These are phyloP conservation scores for Lumnitzera littorea DNA, from an alignment of 345 rosid genomes.

Conservation along the genomic window DNA sequence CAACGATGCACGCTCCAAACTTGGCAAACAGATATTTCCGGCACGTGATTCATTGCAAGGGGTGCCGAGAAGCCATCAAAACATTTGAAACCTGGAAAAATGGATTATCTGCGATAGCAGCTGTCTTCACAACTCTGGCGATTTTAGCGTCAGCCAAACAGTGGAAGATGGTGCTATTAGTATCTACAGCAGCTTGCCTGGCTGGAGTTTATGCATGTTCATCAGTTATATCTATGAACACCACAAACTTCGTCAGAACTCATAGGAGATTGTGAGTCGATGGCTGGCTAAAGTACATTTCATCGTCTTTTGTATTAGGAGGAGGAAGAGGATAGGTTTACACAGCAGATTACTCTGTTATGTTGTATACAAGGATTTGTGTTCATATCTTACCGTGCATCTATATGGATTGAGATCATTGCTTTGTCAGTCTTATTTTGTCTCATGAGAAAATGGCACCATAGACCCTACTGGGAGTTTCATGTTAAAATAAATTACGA, in stretches of 20 bases:
- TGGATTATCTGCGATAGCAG: slow-evolving; percentile 34
- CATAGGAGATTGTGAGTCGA: slow-evolving; percentile 62
- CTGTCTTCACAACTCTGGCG: slow-evolving; percentile 46
- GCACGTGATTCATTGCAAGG: slow-evolving; percentile 85
- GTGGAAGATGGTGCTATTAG: slow-evolving; percentile 58
- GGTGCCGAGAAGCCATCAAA: slow-evolving; percentile 52
- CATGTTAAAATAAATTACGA: too few relatives aligned
- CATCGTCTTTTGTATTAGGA: not conserved
- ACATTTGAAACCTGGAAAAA: slow-evolving; percentile 60
- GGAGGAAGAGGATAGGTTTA: not conserved
- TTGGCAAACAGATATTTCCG: slow-evolving; percentile 73
- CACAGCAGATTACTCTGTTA: not conserved
- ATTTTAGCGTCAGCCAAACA: slow-evolving; percentile 59
- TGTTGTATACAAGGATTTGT: too few relatives aligned
- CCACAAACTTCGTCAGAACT: slow-evolving; percentile 77
- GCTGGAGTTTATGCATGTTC: slow-evolving; percentile 60
- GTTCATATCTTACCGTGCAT: too few relatives aligned
- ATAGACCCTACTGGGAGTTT: too few relatives aligned
- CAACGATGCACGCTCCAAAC: slow-evolving; percentile 72
- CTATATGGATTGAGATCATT: too few relatives aligned
- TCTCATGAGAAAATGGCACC: too few relatives aligned
- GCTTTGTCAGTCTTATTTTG: too few relatives aligned
- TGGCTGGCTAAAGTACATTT: not conserved
- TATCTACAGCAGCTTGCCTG: slow-evolving; percentile 47
- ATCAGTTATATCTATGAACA: slow-evolving; percentile 55